Conservation (phyloP, 139 green algal species). For the Micromonas commoda region DNA sequence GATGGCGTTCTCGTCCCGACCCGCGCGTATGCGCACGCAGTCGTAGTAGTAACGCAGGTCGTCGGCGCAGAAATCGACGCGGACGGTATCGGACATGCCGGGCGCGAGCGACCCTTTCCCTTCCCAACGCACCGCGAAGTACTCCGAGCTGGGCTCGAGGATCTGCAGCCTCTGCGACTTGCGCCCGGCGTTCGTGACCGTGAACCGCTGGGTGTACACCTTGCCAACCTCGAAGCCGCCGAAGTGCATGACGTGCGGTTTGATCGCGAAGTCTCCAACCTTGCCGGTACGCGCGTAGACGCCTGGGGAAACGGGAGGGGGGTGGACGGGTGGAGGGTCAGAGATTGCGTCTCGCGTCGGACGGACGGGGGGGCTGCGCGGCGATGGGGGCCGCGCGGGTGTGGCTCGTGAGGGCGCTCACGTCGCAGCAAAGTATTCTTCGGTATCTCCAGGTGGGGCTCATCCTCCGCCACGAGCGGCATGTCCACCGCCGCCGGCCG, state of each 20-base stretch:
- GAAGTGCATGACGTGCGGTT: slow-evolving; percentile 44
- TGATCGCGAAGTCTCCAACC: slow-evolving; percentile 31
- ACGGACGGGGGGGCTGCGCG: no score
- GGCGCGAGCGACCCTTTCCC: background rate
- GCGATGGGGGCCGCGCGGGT: no score
- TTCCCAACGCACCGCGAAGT: background rate
- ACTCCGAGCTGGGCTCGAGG: slow-evolving; percentile 31
- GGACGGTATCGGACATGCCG: background rate
- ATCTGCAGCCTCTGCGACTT: slow-evolving; percentile 44
- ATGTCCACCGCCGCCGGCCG: no score
- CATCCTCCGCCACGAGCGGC: no score
- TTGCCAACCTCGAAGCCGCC: slow-evolving; percentile 43
- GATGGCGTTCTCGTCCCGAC: slow-evolving; percentile 53
- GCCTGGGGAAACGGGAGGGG: no score
- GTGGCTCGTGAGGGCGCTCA: no score
- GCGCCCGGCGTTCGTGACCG: slow-evolving; percentile 28
- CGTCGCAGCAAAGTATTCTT: no score
- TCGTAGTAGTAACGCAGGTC: slow-evolving; percentile 58
- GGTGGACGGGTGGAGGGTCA: no score
- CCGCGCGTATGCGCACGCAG: slow-evolving; percentile 48
- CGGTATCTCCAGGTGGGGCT: no score
- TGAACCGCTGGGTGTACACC: slow-evolving; percentile 35
- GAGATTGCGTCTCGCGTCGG: no score
- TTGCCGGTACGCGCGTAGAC: background rate
- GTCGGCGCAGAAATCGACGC: background rate